A percentile compares a stretch with the other conserved stretches of the same genome.
Conservation (phyloP, 2,329 filamentous ascomycete species). For the Penicillium sp. region DNA sequence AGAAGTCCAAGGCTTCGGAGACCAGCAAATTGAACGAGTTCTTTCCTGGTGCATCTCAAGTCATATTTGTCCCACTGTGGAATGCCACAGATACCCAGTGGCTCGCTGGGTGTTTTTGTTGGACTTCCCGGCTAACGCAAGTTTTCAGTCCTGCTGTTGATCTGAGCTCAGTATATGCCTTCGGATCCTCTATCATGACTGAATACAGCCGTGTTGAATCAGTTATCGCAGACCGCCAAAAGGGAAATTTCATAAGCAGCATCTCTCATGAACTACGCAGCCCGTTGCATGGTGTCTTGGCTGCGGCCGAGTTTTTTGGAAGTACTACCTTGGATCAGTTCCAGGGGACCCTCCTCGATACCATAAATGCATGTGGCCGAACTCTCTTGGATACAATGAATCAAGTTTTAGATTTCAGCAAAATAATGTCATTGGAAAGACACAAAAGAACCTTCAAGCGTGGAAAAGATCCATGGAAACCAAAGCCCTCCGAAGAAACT, state of each 20-base stretch:
- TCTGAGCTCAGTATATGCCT: conserved; percentile 36
- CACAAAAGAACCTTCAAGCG: conserved; percentile 5
- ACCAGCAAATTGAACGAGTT: conserved; percentile 15
- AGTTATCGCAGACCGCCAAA: conserved; percentile 44
- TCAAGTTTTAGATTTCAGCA: conserved; percentile 34
- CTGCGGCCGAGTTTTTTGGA: conserved; percentile 49
- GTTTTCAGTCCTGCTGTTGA: conserved; percentile 27
- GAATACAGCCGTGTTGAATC: conserved; percentile 39
- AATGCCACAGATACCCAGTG: conserved; percentile 33
- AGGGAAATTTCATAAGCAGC: conserved; percentile 53
- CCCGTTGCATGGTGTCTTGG: conserved; percentile 48
- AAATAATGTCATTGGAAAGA: conserved; percentile 27
- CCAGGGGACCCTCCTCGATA: conserved; percentile 44
- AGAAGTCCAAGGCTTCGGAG: neutral
- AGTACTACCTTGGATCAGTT: conserved; percentile 43
- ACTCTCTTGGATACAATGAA: conserved; percentile 51
- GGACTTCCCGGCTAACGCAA: conserved; percentile 28
- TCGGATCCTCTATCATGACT: conserved; percentile 38
- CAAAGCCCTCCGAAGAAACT: neutral
- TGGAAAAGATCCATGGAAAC: conserved; percentile 8
- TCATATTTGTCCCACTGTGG: conserved; percentile 35
- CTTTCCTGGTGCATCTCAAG: conserved; percentile 26
- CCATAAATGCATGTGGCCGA: conserved; percentile 51
- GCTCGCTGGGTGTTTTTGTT: conserved; percentile 29
- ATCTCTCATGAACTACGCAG: conserved; percentile 54